Evolutionary conservation across 78 protist species (phyloP).

Genomic region (Cyanophora paradoxa): DNA sequence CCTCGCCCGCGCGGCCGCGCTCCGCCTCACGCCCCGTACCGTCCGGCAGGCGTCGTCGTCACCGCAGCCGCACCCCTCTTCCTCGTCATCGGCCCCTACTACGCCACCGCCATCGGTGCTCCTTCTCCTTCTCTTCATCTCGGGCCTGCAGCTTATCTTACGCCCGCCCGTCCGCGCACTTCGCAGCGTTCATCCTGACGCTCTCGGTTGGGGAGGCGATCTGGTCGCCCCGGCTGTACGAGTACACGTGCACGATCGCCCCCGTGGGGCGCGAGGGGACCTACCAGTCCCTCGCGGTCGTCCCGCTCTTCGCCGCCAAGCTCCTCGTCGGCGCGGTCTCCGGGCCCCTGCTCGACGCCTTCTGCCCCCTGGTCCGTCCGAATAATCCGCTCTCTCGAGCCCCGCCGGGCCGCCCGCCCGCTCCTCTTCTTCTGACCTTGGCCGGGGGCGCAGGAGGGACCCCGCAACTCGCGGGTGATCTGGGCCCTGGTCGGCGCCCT

Average conservation of each 20-base stretch:
- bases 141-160: too few relatives aligned
- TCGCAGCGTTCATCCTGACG: too few relatives aligned
- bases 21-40: too few relatives aligned
- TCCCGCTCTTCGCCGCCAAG: background rate
- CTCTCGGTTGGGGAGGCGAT: too few relatives aligned
- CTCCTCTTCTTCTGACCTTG: background rate
- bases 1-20: too few relatives aligned
- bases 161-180: too few relatives aligned
- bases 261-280: constrained; percentile 2
- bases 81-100: too few relatives aligned
- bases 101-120: too few relatives aligned
- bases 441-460: background rate
- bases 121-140: too few relatives aligned
- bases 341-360: background rate
- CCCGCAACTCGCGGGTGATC: background rate
- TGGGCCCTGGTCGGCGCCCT: background rate
- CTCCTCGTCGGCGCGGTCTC: background rate
- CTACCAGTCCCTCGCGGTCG: background rate
- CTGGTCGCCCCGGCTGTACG: constrained; percentile 7
- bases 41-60: too few relatives aligned
- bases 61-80: too few relatives aligned
- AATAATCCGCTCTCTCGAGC: background rate
- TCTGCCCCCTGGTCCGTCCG: background rate
- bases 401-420: too few relatives aligned
- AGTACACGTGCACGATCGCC: background rate